Conservation (phyloP, 2,329 filamentous ascomycete genomes). For the Cercospora sesami region DNA sequence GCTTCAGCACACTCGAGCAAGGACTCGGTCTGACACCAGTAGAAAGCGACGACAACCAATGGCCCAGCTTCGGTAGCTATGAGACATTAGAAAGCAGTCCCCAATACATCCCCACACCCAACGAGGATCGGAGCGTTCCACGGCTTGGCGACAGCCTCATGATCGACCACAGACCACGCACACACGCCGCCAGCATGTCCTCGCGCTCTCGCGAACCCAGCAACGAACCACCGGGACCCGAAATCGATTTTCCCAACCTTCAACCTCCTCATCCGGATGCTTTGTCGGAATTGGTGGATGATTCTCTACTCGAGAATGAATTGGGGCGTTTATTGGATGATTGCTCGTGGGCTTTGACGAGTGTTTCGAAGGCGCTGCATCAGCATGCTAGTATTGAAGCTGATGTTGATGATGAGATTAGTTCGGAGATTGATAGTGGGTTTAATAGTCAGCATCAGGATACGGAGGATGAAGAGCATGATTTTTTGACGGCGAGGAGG, state of each 20-base stretch:
- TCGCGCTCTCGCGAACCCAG: constrained; percentile 25
- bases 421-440: constrained; percentile 26
- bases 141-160: constrained; percentile 24
- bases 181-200: constrained; percentile 20
- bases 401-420: constrained; percentile 20
- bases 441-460: constrained; percentile 28
- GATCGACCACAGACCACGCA: constrained; percentile 15
- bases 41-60: constrained; percentile 20
- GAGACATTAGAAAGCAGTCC: constrained; percentile 24
- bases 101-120: constrained; percentile 11
- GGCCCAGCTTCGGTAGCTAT: constrained; percentile 25
- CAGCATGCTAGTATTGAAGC: constrained; percentile 21
- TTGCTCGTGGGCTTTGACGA: constrained; percentile 24
- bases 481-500: constrained; percentile 13
- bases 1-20: constrained; percentile 16
- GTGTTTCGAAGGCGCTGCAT: constrained; percentile 17
- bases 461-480: constrained; percentile 24
- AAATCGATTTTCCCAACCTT: constrained; percentile 35
- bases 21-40: constrained; percentile 12
- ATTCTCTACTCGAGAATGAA: constrained; percentile 34
- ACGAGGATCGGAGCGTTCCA: constrained; percentile 13
- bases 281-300: constrained; percentile 36
- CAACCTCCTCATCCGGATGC: constrained; percentile 35
- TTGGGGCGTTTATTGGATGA: constrained; percentile 35
- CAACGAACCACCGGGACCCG: constrained; percentile 22